A percentile compares a stretch with the other conserved stretches of the same genome.
Conservation (phyloP, 345 rosid genomes). For the Trapa incisa region DNA sequence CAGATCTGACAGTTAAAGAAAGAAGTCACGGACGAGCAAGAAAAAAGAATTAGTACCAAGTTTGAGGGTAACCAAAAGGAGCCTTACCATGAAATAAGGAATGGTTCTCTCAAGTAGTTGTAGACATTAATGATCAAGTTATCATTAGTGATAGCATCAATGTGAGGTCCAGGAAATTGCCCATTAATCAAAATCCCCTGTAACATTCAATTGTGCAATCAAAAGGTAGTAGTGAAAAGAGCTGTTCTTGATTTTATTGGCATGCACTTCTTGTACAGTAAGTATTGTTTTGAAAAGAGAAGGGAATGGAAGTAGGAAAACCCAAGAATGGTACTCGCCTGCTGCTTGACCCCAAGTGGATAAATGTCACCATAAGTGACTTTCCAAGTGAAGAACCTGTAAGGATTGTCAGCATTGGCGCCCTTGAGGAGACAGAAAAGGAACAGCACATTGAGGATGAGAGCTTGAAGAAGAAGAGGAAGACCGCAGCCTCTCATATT, state of each 20-base stretch:
- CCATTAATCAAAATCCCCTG: constrained; percentile 76
- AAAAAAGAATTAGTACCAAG: neutral
- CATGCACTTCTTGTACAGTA: neutral
- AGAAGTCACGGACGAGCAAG: neutral
- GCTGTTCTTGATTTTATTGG: neutral
- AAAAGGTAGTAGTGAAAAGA: neutral
- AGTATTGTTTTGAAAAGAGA: too few relatives aligned
- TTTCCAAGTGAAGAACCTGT: constrained; percentile 72
- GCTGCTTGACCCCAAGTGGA: constrained; percentile 88
- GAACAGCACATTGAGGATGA: constrained; percentile 18
- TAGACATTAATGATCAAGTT: constrained; percentile 51
- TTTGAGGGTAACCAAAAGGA: neutral
- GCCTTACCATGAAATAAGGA: constrained; percentile 48
- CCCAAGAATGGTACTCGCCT: constrained; percentile 15
- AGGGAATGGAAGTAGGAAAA: too few relatives aligned
- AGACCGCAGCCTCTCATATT: constrained; percentile 23
- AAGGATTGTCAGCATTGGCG: constrained; percentile 66
- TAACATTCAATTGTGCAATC: constrained; percentile 9
- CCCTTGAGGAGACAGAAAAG: constrained; percentile 31
- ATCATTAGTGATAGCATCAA: constrained; percentile 52
- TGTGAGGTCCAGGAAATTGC: constrained; percentile 68
- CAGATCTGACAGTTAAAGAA: neutral
- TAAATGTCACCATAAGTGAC: constrained; percentile 80
- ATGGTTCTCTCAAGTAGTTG: constrained; percentile 55
- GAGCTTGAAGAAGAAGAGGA: constrained; percentile 14